Base-by-base conservation (phyloP, 1,139 yeast species). In the Suhomyces anneliseae region DNA sequence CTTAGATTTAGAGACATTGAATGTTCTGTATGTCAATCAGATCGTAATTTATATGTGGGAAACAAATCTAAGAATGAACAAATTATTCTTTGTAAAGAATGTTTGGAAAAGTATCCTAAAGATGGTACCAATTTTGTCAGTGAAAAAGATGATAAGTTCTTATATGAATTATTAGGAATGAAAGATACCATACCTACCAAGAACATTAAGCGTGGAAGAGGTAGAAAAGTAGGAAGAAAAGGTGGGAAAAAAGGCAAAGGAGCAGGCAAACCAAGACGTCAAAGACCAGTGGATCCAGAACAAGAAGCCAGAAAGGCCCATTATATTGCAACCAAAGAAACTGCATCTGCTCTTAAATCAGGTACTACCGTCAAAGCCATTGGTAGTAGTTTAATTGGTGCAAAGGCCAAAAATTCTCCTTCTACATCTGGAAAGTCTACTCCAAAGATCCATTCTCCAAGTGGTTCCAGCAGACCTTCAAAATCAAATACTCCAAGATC, bases 141-240 rank as follows among this genome's bases (percentile, higher is more conserved):
- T 47, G 85, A 81, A 55, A 64, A 67, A 36, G 77, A 76, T 48
- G 82, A 78, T 24, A 66, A 58, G 15, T 82, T 82, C 52, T 61
- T 82, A 31, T 73, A 68, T 42, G 75, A 69, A 34, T 64, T 78
- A 34, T 62, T 82, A 27, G 84, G 83, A 1, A 70, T 81, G 35
- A 77, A 74, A 51, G 85, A 80, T 50, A 58, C 62, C 36, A 58
- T 61, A 8, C 61, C 68, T 2, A 38, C 42, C 10, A 57, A 54
- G 38, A 55, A 51, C 26, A 38, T 55, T 4, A 61, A 54, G 38
- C 43, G 43, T 26, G 55, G 59, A 19, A 55, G 58, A 42, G 58
- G 63, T 2, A 52, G 65, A 38, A 65, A 60, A 40, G 54, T 57
- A 14, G 68, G 68, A 1, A 56, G 65, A 26, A 62, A 60, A 44